phyloP scores from a whole-genome alignment of 1,139 yeast genomes.

The Hyphopichia burtonii region DNA sequence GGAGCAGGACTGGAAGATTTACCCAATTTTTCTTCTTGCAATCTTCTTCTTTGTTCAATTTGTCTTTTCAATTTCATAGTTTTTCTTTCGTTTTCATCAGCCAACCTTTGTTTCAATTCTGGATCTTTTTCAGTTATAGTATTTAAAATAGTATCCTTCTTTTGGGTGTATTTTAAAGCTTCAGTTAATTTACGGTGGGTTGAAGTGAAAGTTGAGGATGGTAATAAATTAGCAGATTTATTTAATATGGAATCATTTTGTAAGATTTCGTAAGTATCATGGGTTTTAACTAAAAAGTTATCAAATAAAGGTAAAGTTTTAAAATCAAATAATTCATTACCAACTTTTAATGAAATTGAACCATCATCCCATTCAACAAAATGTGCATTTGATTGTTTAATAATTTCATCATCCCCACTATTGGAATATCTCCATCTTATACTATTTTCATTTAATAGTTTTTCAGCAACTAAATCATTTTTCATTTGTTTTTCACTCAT shows the following conservation, averaged over 20 bases:
- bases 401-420: constrained; percentile 59
- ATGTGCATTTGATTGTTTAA: constrained; percentile 86
- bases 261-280: constrained; percentile 69
- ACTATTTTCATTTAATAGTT: constrained; percentile 73
- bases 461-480: constrained; percentile 48
- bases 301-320: constrained; percentile 66
- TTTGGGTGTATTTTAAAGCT: constrained; percentile 70
- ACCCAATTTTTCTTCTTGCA: constrained; percentile 44
- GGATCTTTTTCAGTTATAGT: constrained; percentile 87
- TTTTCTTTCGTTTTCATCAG: constrained; percentile 78
- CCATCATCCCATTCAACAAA: constrained; percentile 96
- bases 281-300: constrained; percentile 69
- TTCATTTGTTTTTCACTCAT: constrained; percentile 35
- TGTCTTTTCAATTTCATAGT: constrained; percentile 68
- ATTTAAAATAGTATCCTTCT: constrained; percentile 53
- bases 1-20: constrained; percentile 24
- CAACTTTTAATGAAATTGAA: constrained; percentile 76
- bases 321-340: constrained; percentile 84
- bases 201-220: constrained; percentile 80
- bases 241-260: constrained; percentile 51
- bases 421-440: constrained; percentile 90
- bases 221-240: constrained; percentile 72
- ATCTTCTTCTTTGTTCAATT: constrained; percentile 52
- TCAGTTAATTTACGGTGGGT: constrained; percentile 80
- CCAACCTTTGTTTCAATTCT: constrained; percentile 73